Percentiles rank a stretch among this genome's conserved stretches.
Evolutionary conservation across 129 eudicot species (phyloP).

Genomic region (Cynara cardunculus): DNA sequence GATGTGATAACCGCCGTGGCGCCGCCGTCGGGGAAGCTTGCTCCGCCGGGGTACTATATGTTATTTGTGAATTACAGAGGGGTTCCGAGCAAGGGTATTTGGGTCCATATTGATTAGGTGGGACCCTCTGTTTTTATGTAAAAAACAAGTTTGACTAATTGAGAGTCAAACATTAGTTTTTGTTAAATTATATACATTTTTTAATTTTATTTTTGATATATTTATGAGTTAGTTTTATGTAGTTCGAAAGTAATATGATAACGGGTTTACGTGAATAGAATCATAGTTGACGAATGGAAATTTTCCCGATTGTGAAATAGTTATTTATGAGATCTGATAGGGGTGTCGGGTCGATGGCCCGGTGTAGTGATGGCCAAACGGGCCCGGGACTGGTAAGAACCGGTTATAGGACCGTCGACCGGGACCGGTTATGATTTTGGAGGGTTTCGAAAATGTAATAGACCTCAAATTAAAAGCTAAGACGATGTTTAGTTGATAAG

Average conservation of each 20-base stretch:
- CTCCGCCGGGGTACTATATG: slow-evolving; percentile 67
- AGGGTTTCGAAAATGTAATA: too few relatives aligned
- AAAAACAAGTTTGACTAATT: not conserved
- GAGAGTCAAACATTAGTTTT: slow-evolving; percentile 22
- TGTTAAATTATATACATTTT: not conserved
- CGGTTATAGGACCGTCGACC: too few relatives aligned
- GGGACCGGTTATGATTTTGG: too few relatives aligned
- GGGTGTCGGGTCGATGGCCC: too few relatives aligned
- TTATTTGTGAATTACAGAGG: slow-evolving; percentile 56
- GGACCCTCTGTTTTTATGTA: not conserved
- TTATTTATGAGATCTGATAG: not conserved
- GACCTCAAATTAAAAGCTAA: too few relatives aligned
- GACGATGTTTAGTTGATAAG: too few relatives aligned
- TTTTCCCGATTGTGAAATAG: not conserved
- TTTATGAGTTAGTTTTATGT: not conserved
- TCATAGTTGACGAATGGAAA: not conserved
- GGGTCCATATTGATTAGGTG: slow-evolving; percentile 54
- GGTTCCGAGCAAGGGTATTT: slow-evolving; percentile 58
- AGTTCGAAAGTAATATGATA: not conserved
- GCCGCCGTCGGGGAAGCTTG: slow-evolving; percentile 32
- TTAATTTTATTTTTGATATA: not conserved
- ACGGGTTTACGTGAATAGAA: not conserved
- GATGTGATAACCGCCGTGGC: slow-evolving; percentile 16
- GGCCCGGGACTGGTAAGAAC: too few relatives aligned
- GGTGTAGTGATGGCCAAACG: too few relatives aligned